Evolutionary conservation across 352 stramenopile genomes (phyloP).

Genomic region (Peronospora belbahrii): DNA sequence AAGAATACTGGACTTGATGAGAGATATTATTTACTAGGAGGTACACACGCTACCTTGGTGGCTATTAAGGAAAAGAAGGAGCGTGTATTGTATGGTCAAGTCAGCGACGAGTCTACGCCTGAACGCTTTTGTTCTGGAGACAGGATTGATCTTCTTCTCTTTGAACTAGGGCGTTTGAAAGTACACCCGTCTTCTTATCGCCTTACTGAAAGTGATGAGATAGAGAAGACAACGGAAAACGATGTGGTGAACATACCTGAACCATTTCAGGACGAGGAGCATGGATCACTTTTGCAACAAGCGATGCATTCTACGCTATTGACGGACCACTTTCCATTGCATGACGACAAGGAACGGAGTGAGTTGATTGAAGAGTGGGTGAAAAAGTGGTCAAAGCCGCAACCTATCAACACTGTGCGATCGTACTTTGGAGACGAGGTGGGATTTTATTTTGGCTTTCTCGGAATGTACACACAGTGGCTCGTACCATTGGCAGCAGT

Average conservation of each 20-base stretch:
- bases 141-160: slow-evolving; percentile 69
- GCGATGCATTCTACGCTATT: slow-evolving; percentile 58
- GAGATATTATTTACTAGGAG: slow-evolving; percentile 52
- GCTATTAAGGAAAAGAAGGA: slow-evolving; percentile 58
- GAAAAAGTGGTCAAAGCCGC: slow-evolving; percentile 49
- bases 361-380: slow-evolving; percentile 67
- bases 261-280: slow-evolving; percentile 59
- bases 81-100: slow-evolving; percentile 32
- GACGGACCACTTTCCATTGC: slow-evolving; percentile 64
- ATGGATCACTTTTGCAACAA: slow-evolving; percentile 59
- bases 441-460: slow-evolving; percentile 97
- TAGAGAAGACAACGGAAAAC: slow-evolving; percentile 5
- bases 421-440: slow-evolving; percentile 87
- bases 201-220: background rate
- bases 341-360: slow-evolving; percentile 63
- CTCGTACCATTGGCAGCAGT: slow-evolving; percentile 87
- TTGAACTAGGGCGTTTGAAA: slow-evolving; percentile 50
- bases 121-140: slow-evolving; percentile 62
- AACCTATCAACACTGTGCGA: slow-evolving; percentile 52
- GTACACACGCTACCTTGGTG: slow-evolving; percentile 35
- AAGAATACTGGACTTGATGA: slow-evolving; percentile 16
- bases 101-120: slow-evolving; percentile 33
- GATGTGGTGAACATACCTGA: slow-evolving; percentile 25
- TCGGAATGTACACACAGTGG: slow-evolving; percentile 93
- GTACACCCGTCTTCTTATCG: slow-evolving; percentile 26